Base-by-base conservation (phyloP, 176 grass and related monocot species). In the Aegilops speltoides region DNA sequence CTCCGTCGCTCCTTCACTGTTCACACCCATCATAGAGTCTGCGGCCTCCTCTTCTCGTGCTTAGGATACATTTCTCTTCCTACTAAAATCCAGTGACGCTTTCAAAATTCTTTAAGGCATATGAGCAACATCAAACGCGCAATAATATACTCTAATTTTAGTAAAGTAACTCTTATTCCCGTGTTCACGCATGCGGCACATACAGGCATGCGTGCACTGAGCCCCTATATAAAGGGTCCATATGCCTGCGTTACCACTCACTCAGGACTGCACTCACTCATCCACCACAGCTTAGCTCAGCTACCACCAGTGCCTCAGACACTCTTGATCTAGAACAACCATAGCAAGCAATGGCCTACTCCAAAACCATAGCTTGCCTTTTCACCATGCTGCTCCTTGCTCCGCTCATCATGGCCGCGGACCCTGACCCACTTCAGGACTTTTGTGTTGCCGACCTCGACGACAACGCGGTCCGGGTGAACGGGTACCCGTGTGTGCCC, bases 351-450 rank as follows among this genome's bases (percentile, higher is more conserved):
- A 86, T 84, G 83, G 78, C 7, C 10, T 16, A 3, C 76, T 23
- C 41, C 26, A 70, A 73, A 88, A 37, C 71, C 70, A 31, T 78
- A 36, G 15, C 37, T 1, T 22, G 5, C 61, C 20, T 88, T 20
- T 12, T 79, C 25, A 9, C 46, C 25, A 20, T 43, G 20, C 17
- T 87, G 8, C n/a, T 82, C 25, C 9, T 90, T 8, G 23, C 40
- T 75, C 41, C 72, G 24, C 50, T 69, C 19, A 82, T 86, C 36
- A 7, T 38, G 60, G 77, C 48, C 19, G 3, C 64, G 4, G 91
- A 93, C 43, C 84, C 89, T 0, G 86, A 95, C 31, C 89, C 84
- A 37, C 82, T 95, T 5, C 91, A 93, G 75, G 94, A 95, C 77
- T 93, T 93, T 45, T 95, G 91, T 6, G 83, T 95, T 15, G 94